Evolutionary conservation across 2,329 filamentous ascomycete genomes (phyloP).

Genomic region (Fusarium praegraminearum): DNA sequence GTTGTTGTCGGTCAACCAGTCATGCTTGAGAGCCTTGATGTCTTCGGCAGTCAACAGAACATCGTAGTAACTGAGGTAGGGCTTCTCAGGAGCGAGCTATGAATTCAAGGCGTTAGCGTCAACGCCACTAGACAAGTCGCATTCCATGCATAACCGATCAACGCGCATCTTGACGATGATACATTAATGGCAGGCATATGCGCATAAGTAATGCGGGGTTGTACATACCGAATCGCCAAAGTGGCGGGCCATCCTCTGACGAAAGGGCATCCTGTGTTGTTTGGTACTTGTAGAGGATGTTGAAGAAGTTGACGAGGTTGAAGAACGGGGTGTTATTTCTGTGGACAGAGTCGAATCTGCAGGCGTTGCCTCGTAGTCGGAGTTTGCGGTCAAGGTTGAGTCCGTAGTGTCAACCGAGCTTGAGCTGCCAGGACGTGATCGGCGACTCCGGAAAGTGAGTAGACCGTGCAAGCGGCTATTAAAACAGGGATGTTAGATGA

Average conservation of each 20-base stretch:
- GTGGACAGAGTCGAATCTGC: slow-evolving; percentile 28
- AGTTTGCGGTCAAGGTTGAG: slow-evolving; percentile 39
- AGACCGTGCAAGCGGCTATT: slow-evolving; percentile 42
- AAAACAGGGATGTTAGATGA: slow-evolving; percentile 31
- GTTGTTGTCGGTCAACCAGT: slow-evolving; percentile 98
- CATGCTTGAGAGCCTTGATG: slow-evolving; percentile 85
- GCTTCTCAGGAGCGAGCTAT: slow-evolving; percentile 62
- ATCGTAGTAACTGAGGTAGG: slow-evolving; percentile 58
- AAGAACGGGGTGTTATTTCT: slow-evolving; percentile 27
- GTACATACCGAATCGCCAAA: slow-evolving; percentile 61
- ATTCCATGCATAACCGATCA: slow-evolving; percentile 17
- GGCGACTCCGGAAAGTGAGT: slow-evolving; percentile 41
- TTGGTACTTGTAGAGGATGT: slow-evolving; percentile 35
- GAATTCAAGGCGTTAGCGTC: slow-evolving; percentile 23
- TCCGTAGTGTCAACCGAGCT: slow-evolving; percentile 39
- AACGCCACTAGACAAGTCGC: slow-evolving; percentile 8
- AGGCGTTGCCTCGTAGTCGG: slow-evolving; percentile 38
- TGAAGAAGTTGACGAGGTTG: slow-evolving; percentile 23
- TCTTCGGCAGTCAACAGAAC: slow-evolving; percentile 82
- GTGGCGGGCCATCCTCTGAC: slow-evolving; percentile 60
- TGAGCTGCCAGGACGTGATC: slow-evolving; percentile 41
- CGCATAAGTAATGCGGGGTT: slow-evolving; percentile 32
- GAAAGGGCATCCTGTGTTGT: slow-evolving; percentile 54
- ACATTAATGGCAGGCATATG: slow-evolving; percentile 17
- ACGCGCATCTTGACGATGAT: slow-evolving; percentile 26